Base-by-base conservation (phyloP, 257 asterid genomes). In the Primulina tabacum region DNA sequence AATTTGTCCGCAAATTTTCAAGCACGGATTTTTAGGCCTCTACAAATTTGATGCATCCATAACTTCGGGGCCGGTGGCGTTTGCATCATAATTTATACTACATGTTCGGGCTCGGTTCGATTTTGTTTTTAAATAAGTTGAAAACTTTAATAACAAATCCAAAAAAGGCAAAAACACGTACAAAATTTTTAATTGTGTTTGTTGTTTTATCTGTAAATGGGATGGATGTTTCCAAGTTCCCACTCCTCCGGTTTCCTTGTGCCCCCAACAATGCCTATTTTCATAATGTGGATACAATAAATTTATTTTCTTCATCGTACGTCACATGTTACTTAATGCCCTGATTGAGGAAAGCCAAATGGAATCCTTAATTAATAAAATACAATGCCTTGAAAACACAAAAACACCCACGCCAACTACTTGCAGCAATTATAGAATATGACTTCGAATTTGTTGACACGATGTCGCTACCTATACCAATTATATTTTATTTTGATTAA, bases 201-300 rank as follows among this genome's bases (percentile, higher is more conserved):
- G 8, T 37, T 72, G 24, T 71, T 69, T 76, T 63, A 76, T 59
- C 55, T 21, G 1, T 14, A 17, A 10, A 55, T 53, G 65, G 60
- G 60, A 35, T 69, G 60, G 60, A 35, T 69, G 75, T 68, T 81
- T 75, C 90, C 80, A 70, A 60, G 82, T 66, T 75, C 78, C 79
- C 79, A 75, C 84, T 37, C 79, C 11, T 60, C 82, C 34, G 6
- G 34, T 32, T 32, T 32, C 34, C 34, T 32, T 32, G 34, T 7
- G 7, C 34, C 34, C 82, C 82, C 78, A 76, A 76, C 87, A 79
- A 11, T 11, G 65, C 28, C 75, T 66, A 33, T 33, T 79, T 4
- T 32, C 4, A 32, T 32, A 87, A 86, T 76, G 85, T 86, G 87
- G 81, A 70, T 17, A 53, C 38, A 68, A 71, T 73, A 30, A 69